A percentile compares a stretch with the other conserved stretches of the same genome.
Conservation (phyloP, 2,329 filamentous ascomycete genomes). For the Coniochaeta hoffmannii region DNA sequence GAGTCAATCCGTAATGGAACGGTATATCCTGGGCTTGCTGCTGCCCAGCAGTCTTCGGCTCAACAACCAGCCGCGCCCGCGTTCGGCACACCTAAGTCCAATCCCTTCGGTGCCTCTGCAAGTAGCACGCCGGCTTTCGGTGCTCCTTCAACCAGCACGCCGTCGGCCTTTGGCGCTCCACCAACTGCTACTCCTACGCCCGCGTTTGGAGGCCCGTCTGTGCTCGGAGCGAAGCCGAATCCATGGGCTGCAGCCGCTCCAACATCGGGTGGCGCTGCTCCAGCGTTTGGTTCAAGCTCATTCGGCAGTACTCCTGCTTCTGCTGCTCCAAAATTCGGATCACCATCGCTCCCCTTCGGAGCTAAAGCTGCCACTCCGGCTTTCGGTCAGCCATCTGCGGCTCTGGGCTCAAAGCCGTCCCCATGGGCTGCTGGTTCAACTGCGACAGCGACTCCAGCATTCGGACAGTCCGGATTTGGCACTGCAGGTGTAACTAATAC, state of each 20-base stretch:
- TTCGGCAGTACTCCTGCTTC: conserved; percentile 15
- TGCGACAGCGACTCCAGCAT: conserved; percentile 32
- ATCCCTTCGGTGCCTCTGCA: conserved; percentile 16
- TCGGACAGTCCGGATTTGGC: conserved; percentile 47
- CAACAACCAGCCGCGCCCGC: conserved; percentile 15
- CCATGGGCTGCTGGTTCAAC: conserved; percentile 42
- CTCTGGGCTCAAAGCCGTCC: conserved; percentile 30
- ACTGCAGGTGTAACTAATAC: conserved; percentile 28
- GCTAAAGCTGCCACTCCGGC: conserved; percentile 24
- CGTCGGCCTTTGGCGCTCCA: conserved; percentile 35
- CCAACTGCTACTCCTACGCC: conserved; percentile 19
- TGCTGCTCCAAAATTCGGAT: conserved; percentile 38
- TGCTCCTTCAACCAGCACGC: conserved; percentile 10
- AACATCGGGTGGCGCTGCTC: conserved; percentile 19
- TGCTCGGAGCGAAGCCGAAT: conserved; percentile 43
- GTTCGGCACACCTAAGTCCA: conserved; percentile 13
- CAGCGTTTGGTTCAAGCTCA: conserved; percentile 13
- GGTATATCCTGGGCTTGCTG: conserved; percentile 63
- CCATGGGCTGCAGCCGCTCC: conserved; percentile 41
- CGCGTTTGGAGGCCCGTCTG: conserved; percentile 39
- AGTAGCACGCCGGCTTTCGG: conserved; percentile 18
- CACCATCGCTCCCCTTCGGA: conserved; percentile 29
- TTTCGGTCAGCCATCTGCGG: conserved; percentile 44
- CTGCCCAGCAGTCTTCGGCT: conserved; percentile 27
- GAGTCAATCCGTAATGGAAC: conserved; percentile 72